Conservation (phyloP, 2,329 filamentous ascomycete genomes). For the Epicoccum sorghinum region DNA sequence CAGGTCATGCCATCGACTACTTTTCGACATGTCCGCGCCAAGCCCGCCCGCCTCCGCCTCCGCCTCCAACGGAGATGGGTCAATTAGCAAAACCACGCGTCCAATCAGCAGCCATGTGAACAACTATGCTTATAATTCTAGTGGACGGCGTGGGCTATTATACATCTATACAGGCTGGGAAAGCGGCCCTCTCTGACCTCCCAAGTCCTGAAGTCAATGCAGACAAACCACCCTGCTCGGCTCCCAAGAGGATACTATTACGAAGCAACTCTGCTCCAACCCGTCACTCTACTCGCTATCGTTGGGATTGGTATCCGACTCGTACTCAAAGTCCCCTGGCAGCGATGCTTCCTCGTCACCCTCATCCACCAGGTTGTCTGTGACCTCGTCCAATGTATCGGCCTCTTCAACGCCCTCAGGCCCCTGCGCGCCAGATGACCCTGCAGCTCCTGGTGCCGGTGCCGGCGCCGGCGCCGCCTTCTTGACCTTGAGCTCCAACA, state of each 20-base stretch:
- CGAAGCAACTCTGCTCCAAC: not conserved
- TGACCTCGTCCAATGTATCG: not conserved
- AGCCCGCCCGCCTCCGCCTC: slow-evolving; percentile 2
- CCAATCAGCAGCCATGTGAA: not conserved
- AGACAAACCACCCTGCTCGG: slow-evolving; percentile 18
- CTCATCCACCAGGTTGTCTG: slow-evolving; percentile 83
- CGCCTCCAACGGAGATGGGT: not conserved
- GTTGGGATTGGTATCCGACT: slow-evolving; percentile 66
- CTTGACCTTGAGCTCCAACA: slow-evolving; percentile 92
- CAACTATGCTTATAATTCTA: slow-evolving; percentile 16
- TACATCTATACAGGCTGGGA: slow-evolving; percentile 39
- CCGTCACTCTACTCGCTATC: slow-evolving; percentile 39
- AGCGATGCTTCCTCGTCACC: slow-evolving; percentile 75
- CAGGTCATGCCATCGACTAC: slow-evolving; percentile 7
- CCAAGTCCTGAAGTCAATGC: slow-evolving; percentile 30
- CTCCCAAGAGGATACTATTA: not conserved
- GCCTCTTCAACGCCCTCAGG: slow-evolving; percentile 53
- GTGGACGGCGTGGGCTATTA: slow-evolving; percentile 28
- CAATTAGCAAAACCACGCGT: not conserved
- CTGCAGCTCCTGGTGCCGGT: slow-evolving; percentile 52
- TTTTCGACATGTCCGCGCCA: slow-evolving; percentile 15
- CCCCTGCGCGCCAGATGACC: slow-evolving; percentile 41
- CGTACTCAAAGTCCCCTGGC: slow-evolving; percentile 79
- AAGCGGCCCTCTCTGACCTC: slow-evolving; percentile 34
- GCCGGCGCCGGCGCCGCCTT: slow-evolving; percentile 63